phyloP scores from a whole-genome alignment of 2,329 filamentous ascomycete species.

The Byssochlamys sp. region DNA sequence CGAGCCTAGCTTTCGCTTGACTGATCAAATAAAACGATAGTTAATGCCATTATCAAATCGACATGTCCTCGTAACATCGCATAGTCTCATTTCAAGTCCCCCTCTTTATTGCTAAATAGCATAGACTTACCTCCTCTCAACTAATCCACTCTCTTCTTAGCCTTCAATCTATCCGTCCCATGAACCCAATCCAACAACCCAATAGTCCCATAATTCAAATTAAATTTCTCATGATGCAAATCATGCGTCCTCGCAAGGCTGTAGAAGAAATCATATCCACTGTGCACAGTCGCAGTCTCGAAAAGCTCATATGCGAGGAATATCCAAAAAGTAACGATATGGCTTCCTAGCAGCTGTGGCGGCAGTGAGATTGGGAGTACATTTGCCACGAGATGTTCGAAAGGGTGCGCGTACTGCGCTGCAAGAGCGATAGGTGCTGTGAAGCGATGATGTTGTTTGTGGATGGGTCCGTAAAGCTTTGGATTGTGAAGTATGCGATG shows the following conservation, averaged over 20 bases:
- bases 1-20: no score
- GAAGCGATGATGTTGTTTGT: conserved; percentile 50
- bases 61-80: not conserved
- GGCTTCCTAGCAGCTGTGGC: conserved; percentile 37
- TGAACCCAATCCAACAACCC: conserved; percentile 49
- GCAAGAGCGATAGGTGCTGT: conserved; percentile 47
- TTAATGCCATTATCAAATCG: no score
- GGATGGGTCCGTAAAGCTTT: conserved; percentile 41
- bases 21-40: not conserved
- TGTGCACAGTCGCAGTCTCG: conserved; percentile 48
- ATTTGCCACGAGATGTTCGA: conserved; percentile 49
- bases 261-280: conserved; percentile 48
- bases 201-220: conserved; percentile 45
- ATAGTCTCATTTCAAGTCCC: not conserved
- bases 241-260: conserved; percentile 43
- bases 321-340: conserved; percentile 45
- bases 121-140: not conserved
- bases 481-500: conserved; percentile 47
- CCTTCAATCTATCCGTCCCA: conserved; percentile 34
- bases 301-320: conserved; percentile 42
- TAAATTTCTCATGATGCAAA: conserved; percentile 49
- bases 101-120: not conserved
- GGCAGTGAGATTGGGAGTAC: conserved; percentile 44
- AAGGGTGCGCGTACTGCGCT: conserved; percentile 48
- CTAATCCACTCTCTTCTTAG: not conserved